Evolutionary conservation across 495 filamentous ascomycete genomes (phyloP), one percentile per base, ranked within the genome.

Genomic region (Tuber magnatum): DNA sequence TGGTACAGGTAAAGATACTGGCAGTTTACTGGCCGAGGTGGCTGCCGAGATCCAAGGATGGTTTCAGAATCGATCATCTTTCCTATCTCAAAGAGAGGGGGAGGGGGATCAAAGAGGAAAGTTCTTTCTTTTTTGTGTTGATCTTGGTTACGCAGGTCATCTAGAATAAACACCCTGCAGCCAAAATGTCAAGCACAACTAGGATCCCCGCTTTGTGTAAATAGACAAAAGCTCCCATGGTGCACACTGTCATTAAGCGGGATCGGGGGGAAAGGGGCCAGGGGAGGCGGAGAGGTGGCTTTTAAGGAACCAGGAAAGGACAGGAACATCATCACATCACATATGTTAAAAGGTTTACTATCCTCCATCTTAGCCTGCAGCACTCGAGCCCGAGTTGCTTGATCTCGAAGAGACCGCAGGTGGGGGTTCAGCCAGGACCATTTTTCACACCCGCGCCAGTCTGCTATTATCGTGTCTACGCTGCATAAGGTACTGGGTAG

Each of bases 101-200:
- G 28, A 20, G 4, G 51, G 61, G n/a, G 38, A 69, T 73, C 44
- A 69, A 65, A 71, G 44, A 70, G 74, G 70, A 22, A 76, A 77
- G 65, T 14, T 56, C 69, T 68, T 71, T 72, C 40, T 75, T 76
- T 41, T 40, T 70, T 40, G 32, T 70, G 40, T 46, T 41, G 20
- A 44, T 70, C 61, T 46, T 20, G 56, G 74, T 46, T 72, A 68
- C 61, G 51, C 70, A 69, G 42, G 24, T n/a, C 41, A 41, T 68
- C 46, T 44, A 56, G 76, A 72, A 39, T 39, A 76, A 61, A 69
- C 74, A 69, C 41, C 68, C 71, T 68, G 76, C 42, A 71, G 76
- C 14, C 56, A 65, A 35, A 65, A 35, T 65, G 35, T 18, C 56
- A 56, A 48, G 48, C 24, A 35, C 56, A 35, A 65, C 56, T 28